Base-by-base conservation (phyloP, 305 asterid species). In the Nicotiana rustica region DNA sequence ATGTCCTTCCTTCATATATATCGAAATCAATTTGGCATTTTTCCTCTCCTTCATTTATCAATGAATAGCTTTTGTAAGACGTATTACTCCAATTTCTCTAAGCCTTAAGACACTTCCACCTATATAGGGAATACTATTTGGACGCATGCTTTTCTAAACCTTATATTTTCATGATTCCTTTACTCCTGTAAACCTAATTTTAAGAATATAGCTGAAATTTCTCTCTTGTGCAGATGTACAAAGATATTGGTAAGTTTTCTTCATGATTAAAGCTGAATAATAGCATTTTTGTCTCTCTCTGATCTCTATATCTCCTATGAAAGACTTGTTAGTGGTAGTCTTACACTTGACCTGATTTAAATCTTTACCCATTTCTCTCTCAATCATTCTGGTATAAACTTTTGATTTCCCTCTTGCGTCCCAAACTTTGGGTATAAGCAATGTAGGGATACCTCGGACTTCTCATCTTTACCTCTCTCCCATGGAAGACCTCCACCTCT, bases 401-500 rank as follows among this genome's bases (percentile, higher is more conserved):
- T 70, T 71, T 71, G 21, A 60, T 47, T 44, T 60, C 41, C 25
- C 25, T 18, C n/a, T 60, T 36, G 47, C 61, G 6, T 21, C 79
- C 38, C 61, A 6, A 73, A 21, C 41, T 73, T 47, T 47, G 7
- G 18, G 61, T 21, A 31, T 25, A 73, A 73, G 62, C 38, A 36
- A 49, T 25, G 13, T 47, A 73, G 64, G 35, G 25, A 73, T 25
- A 49, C 44, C 44, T 6, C 10, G 6, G 31, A 35, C 25, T 19
- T 70, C 13, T 49, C 41, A 25, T 25, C 44, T 25, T 25, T 25
- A 73, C 62, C 29, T 49, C 62, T 49, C 62, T 73, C 3, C 25
- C 21, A 21, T 3, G 21, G 62, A 73, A 73, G 79, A 73, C 79
- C 21, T 59, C 64, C 79, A 73, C 79, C 64, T 62, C 15, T 6